Evolutionary conservation across 169 alveolate genomes (phyloP), one percentile per base, ranked within the genome.

Genomic region (Cryptosporidium canis): DNA sequence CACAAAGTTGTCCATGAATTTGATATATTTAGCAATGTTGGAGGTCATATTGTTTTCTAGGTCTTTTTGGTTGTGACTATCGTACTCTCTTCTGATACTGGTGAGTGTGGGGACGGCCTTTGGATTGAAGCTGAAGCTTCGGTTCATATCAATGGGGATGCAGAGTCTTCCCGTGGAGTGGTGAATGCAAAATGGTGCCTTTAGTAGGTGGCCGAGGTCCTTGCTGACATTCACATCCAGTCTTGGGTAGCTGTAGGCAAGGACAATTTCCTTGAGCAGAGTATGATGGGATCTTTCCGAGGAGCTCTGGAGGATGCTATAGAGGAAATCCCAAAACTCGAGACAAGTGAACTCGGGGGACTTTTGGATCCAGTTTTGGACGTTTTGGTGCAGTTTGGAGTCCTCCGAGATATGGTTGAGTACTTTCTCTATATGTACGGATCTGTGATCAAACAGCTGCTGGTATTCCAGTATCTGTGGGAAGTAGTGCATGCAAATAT

Each of bases 111-210:
- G 96, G 11, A 94, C 96, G 7, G 61, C 43, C 55, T 93, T 93
- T 8, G 96, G 96, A 67, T 91, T 83, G 65, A 94, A 94, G 24
- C 83, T 92, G 55, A 84, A 77, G 24, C 91, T 85, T 39, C 83
- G 55, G 56, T 72, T 91, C 43, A 83, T 85, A 83, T 93, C 94
- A 65, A 94, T 67, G 27, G 96, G 96, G 45, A 94, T 94, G 85
- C 96, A 94, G 47, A 94, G 93, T 66, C 96, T 77, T 85, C 98
- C 98, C 33, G 98, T 96, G 67, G 94, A 93, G 33, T 94, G 96
- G 51, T 96, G 98, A 44, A 96, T 94, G 72, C 97, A 95, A 91
- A 96, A 95, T 35, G 98, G 98, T 4, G 97, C 91, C 85, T 96
- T 96, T 68, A 96, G 90, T 63, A 96, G 83, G 82, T 96, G 98